Conservation (phyloP, 129 eudicot genomes). For the Helianthus tuberosus region DNA sequence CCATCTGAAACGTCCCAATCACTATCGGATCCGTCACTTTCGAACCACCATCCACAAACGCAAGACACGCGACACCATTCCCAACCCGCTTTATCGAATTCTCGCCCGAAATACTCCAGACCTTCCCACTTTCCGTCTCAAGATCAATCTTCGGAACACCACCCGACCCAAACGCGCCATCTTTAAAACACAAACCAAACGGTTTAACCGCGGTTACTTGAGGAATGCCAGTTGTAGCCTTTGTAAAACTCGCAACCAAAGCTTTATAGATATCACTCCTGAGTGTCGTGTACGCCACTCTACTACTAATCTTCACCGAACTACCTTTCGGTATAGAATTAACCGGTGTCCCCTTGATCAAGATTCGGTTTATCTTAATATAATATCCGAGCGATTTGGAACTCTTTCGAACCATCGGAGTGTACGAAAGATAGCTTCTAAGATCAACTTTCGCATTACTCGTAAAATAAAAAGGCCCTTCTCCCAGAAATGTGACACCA, state of each 20-base stretch:
- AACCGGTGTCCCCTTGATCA: neutral
- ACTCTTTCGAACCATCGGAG: slow-evolving; percentile 1
- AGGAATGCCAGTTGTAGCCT: neutral
- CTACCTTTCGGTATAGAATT: neutral
- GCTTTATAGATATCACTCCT: neutral
- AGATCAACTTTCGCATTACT: neutral
- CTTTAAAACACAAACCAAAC: neutral
- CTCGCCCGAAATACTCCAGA: neutral
- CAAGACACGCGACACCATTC: neutral
- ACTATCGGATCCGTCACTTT: neutral
- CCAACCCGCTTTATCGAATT: slow-evolving; percentile 8
- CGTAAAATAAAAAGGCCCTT: slow-evolving; percentile 4
- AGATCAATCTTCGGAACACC: neutral
- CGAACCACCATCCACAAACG: slow-evolving; percentile 7
- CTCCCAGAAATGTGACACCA: neutral
- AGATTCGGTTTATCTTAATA: neutral
- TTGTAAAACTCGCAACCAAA: neutral
- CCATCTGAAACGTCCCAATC: slow-evolving; percentile 11
- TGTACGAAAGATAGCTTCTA: neutral
- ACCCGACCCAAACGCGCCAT: neutral
- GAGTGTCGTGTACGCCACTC: neutral
- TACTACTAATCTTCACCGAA: neutral
- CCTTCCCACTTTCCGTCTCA: neutral
- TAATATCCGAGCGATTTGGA: neutral
- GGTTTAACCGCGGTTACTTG: neutral